phyloP scores from a whole-genome alignment of 371 early-diverging fungal species.

The Mucor lusitanicus region DNA sequence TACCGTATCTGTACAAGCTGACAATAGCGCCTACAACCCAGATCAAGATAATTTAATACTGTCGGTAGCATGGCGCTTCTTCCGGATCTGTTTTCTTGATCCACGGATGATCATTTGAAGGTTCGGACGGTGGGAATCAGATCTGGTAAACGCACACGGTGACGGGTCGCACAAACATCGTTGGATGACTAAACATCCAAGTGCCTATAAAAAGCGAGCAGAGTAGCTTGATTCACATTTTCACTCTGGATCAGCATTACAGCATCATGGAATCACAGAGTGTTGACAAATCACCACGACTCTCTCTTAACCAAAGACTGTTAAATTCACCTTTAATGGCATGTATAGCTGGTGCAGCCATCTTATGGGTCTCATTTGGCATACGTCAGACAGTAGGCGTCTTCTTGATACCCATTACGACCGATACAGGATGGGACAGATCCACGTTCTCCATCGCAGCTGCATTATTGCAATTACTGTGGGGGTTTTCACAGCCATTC shows the following conservation, averaged over 20 bases:
- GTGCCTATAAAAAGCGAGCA: background rate
- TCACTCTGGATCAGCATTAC: background rate
- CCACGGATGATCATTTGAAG: too few species aligned
- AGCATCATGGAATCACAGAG: background rate
- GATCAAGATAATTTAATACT: too few species aligned
- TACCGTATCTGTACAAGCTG: too few species aligned
- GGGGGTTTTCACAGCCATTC: conserved; percentile 36
- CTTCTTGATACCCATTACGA: conserved; percentile 33
- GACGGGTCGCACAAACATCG: background rate
- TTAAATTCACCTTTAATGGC: conserved; percentile 11
- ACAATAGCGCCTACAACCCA: too few species aligned
- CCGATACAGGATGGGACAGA: conserved; percentile 33
- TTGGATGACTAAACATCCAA: background rate
- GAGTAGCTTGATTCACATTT: background rate
- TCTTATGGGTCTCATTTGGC: conserved; percentile 37
- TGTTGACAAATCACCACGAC: background rate
- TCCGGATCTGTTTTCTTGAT: too few species aligned
- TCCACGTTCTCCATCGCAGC: conserved; percentile 34
- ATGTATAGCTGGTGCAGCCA: conserved; percentile 23
- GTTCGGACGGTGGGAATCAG: conserved; percentile 5
- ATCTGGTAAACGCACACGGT: background rate
- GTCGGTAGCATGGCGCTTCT: too few species aligned
- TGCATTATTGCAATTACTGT: conserved; percentile 32
- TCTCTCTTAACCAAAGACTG: conserved; percentile 1
- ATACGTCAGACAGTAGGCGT: conserved; percentile 36